Conservation (phyloP, 176 grass and related monocot species). For the Neostapfia colusana region DNA sequence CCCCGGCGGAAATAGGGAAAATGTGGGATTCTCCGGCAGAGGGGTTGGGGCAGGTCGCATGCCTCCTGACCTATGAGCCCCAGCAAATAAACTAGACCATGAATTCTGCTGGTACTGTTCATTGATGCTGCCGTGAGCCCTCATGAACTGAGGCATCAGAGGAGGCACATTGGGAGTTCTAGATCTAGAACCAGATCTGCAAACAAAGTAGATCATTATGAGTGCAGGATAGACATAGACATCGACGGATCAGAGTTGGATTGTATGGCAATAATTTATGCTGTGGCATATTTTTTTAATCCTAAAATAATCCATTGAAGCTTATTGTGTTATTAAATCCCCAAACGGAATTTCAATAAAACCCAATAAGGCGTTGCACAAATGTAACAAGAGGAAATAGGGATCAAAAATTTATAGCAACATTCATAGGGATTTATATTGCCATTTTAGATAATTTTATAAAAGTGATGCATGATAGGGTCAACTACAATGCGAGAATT, state of each 20-base stretch:
- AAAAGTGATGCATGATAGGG: too few species aligned
- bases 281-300: not conserved
- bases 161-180: conserved; percentile 67
- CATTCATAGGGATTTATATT: not conserved
- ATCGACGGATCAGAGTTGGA: not conserved
- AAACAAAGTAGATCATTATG: conserved; percentile 22
- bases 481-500: not conserved
- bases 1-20: conserved; percentile 58
- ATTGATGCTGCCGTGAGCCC: conserved; percentile 54
- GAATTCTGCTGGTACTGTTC: conserved; percentile 65
- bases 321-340: conserved; percentile 1
- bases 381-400: conserved; percentile 16
- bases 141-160: conserved; percentile 62
- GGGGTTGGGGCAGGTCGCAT: conserved; percentile 46
- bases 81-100: conserved; percentile 51
- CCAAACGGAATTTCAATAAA: not conserved
- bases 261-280: not conserved
- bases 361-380: not conserved
- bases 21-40: conserved; percentile 47
- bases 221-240: not conserved
- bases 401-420: not conserved
- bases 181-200: conserved; percentile 74
- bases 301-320: not conserved
- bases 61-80: conserved; percentile 49
- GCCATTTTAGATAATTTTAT: too few species aligned